Base-by-base conservation (phyloP, 345 rosid genomes). In the Brassica carinata region DNA sequence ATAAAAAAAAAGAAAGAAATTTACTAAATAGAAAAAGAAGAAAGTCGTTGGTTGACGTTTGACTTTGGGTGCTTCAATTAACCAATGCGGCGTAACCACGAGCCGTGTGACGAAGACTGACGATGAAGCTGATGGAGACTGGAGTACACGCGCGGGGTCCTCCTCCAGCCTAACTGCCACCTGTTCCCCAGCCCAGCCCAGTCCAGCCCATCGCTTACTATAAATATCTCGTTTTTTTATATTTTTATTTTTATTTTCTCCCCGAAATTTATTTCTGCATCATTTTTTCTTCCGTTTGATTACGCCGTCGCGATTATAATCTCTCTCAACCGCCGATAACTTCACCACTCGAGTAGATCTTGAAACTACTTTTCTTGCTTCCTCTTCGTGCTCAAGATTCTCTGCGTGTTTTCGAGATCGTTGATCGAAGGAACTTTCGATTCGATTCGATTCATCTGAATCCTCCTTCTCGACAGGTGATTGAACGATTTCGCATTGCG, bases 321-420 rank as follows among this genome's bases (percentile, higher is more conserved):
- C 26, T 40, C 18, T 55, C 18, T 69, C 61, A 15, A 74, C 51
- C 71, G 66, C 83, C 83, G 66, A 45, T 79, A 67, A 30, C 18
- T 23, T 64, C 75, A 17, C 3, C 63, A 5, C 27, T 76, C 40
- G 3, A 53, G 73, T 74, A 89, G 94, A 91, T 93, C 98, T 86
- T 85, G 76, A 69, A 82, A 64, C 84, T 81, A 13, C 76, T 67
- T 55, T 55, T 75, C 55, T 82, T 73, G 59, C 65, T 79, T 17
- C 55, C 5, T 45, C 55, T 1, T 45, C 55, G 15, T 31, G 17
- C 65, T 61, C 66, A 55, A 34, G 26, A 51, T 74, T 51, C 59
- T 18, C 64, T 77, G 23, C 23, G 23, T 19, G 23, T 19, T 70
- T 0, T 38, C 72, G 78, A 74, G 67, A 34, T 34, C 6, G 48